Percentiles rank a stretch among this genome's conserved stretches.
These are phyloP conservation scores for Pichia sp. DNA, from an alignment of 1,139 yeast species.

Conservation along the genomic window DNA sequence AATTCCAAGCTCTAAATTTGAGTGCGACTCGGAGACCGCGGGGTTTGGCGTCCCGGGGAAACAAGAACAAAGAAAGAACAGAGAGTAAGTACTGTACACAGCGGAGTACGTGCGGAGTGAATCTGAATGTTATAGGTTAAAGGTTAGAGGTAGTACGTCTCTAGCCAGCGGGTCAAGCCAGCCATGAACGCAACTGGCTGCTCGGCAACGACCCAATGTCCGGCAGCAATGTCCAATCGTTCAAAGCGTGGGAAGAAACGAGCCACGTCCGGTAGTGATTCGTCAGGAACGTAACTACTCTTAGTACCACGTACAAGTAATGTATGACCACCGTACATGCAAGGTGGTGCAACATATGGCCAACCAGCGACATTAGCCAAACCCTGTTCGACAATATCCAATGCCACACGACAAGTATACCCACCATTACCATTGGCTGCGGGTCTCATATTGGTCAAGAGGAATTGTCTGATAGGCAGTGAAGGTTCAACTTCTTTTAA, in stretches of 20 bases:
- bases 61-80: too few species aligned
- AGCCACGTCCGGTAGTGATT: constrained; percentile 67
- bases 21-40: too few species aligned
- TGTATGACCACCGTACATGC: constrained; percentile 57
- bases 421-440: constrained; percentile 16
- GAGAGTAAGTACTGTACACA: too few species aligned
- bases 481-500: constrained; percentile 57
- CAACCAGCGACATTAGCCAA: constrained; percentile 66
- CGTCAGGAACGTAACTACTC: constrained; percentile 82
- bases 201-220: constrained; percentile 89
- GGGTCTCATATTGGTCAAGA: constrained; percentile 61
- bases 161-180: constrained; percentile 48
- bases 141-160: background rate
- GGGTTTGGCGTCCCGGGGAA: too few species aligned
- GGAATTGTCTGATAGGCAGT: constrained; percentile 63
- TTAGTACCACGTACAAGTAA: constrained; percentile 74
- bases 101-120: too few species aligned
- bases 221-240: constrained; percentile 66
- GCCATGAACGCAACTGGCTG: constrained; percentile 65
- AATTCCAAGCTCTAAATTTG: too few species aligned
- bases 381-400: constrained; percentile 57
- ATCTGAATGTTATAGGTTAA: too few species aligned
- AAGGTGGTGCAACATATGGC: constrained; percentile 59
- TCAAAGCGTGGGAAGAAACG: constrained; percentile 69
- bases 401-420: constrained; percentile 46